A percentile compares a stretch with the other conserved stretches of the same genome.
These are phyloP conservation scores for Trichosporon ovoides DNA, from an alignment of 1,284 basidiomycete species.

Conservation along the genomic window DNA sequence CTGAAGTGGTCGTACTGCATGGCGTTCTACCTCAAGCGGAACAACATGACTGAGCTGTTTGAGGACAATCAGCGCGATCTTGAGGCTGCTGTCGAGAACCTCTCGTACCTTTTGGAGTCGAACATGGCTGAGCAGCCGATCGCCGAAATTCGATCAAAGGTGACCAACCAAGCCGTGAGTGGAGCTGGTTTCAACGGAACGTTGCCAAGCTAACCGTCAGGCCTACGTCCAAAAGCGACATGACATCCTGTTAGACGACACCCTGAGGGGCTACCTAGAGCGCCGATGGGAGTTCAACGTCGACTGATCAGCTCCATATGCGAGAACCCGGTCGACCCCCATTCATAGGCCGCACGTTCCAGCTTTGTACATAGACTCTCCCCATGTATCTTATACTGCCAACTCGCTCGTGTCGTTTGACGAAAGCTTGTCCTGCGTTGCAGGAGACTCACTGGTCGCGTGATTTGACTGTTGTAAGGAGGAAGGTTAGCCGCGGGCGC, in stretches of 20 bases:
- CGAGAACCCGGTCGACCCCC: not conserved
- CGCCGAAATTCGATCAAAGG: constrained; percentile 74
- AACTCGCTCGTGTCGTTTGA: not conserved
- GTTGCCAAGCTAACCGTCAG: constrained; percentile 48
- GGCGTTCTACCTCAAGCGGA: constrained; percentile 83
- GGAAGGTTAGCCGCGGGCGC: too few relatives aligned
- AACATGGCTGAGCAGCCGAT: constrained; percentile 80
- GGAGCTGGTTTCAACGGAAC: not conserved
- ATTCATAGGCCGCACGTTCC: not conserved
- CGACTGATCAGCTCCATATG: constrained; percentile 11
- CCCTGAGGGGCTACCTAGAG: constrained; percentile 82
- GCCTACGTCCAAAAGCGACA: constrained; percentile 96
- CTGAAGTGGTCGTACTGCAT: constrained; percentile 99
- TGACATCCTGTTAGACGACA: constrained; percentile 91
- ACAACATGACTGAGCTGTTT: constrained; percentile 92
- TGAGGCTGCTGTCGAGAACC: constrained; percentile 88
- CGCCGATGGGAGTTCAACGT: constrained; percentile 50
- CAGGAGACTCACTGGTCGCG: too few relatives aligned
- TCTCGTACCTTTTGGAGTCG: constrained; percentile 85
- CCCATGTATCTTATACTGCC: constrained; percentile 1
- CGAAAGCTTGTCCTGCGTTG: too few relatives aligned
- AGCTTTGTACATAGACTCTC: not conserved
- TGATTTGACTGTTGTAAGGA: too few relatives aligned
- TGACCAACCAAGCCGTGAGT: constrained; percentile 85
- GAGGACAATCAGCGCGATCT: constrained; percentile 97